Percentiles rank a stretch among this genome's conserved stretches.
Evolutionary conservation across 202 grass and related monocot genomes (phyloP).

Genomic region (Eragrostis tef): DNA sequence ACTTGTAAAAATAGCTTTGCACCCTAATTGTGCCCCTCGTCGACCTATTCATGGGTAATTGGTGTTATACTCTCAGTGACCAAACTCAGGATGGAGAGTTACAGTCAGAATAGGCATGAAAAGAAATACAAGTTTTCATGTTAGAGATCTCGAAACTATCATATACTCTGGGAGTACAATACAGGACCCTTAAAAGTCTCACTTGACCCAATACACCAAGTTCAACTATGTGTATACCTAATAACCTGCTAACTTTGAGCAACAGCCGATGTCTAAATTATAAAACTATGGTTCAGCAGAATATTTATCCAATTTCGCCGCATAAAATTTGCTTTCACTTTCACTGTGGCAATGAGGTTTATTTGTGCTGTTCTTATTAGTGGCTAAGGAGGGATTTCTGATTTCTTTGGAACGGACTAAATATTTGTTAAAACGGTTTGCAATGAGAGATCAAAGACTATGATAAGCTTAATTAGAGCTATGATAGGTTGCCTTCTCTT

Average conservation of each 20-base stretch:
- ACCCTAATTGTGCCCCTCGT: no score
- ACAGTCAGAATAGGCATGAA: not conserved
- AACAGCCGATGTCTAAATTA: not conserved
- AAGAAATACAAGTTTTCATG: not conserved
- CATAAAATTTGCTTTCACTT: no score
- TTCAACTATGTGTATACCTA: not conserved
- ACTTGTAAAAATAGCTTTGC: no score
- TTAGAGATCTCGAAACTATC: not conserved
- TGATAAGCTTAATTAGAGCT: not conserved
- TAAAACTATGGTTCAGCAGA: not conserved
- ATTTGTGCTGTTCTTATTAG: not conserved
- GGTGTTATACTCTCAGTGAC: not conserved
- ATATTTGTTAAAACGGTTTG: conserved; percentile 7
- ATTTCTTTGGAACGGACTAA: not conserved
- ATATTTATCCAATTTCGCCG: no score
- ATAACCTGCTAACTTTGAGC: not conserved
- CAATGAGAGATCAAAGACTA: not conserved
- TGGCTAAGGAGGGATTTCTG: not conserved
- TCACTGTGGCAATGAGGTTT: not conserved
- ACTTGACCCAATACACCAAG: not conserved
- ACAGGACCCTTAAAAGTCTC: not conserved
- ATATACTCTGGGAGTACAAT: not conserved
- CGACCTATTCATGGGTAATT: not conserved
- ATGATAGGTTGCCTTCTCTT: not conserved
- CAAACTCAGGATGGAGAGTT: not conserved